Conservation (phyloP, 768 basidiomycete genomes). For the Lentinula sp. region DNA sequence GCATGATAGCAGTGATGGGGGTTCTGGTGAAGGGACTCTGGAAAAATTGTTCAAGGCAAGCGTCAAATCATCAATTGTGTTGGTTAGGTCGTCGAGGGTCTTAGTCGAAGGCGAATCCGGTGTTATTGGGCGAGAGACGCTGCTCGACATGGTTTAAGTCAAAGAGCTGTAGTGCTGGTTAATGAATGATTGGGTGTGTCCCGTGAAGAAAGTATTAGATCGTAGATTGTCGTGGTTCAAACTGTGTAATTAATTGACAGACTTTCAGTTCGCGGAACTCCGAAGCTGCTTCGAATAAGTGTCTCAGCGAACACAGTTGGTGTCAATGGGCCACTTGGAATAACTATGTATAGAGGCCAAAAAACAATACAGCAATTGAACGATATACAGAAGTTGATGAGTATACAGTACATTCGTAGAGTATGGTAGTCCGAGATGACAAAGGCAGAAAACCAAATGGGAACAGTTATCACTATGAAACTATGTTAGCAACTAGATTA, state of each 20-base stretch:
- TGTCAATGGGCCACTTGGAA: too few relatives aligned
- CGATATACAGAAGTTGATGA: too few relatives aligned
- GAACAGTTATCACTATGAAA: not conserved
- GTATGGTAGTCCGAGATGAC: not conserved
- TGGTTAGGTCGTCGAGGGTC: conserved; percentile 47
- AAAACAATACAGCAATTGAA: too few relatives aligned
- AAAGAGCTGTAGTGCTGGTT: not conserved
- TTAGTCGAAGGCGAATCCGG: conserved; percentile 46
- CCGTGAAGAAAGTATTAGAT: not conserved
- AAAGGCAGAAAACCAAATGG: not conserved
- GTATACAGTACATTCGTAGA: too few relatives aligned
- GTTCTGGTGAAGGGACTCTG: conserved; percentile 69
- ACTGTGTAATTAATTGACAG: not conserved
- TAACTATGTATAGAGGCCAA: too few relatives aligned
- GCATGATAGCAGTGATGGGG: conserved; percentile 43
- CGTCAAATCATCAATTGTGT: conserved; percentile 77
- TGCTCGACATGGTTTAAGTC: not conserved
- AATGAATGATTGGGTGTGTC: conserved; percentile 2
- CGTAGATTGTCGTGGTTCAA: not conserved
- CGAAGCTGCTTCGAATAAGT: not conserved
- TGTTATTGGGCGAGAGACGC: conserved; percentile 31
- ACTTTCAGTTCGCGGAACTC: not conserved
- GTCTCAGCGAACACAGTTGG: too few relatives aligned
- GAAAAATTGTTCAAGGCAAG: conserved; percentile 68
- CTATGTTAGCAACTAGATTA: conserved; percentile 6